Evolutionary conservation across 2,329 filamentous ascomycete genomes (phyloP).

Genomic region (Zymoseptoria brevis): DNA sequence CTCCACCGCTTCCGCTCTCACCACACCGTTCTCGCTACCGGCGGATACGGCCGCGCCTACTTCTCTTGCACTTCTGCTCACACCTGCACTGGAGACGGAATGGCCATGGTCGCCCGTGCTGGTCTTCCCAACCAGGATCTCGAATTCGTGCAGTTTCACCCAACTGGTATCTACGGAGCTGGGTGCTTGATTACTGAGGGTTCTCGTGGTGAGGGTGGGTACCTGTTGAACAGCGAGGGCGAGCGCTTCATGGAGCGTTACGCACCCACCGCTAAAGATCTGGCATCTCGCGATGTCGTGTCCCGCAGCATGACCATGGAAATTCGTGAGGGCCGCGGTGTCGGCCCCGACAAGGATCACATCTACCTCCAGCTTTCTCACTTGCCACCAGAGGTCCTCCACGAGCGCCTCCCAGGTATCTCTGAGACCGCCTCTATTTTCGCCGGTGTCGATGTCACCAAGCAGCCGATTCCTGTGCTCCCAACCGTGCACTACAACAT

Average conservation of each 20-base stretch:
- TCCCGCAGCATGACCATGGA: constrained; percentile 98
- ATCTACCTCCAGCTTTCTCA: constrained; percentile 98
- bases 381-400: constrained; percentile 81
- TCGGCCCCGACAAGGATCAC: constrained; percentile 94
- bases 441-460: constrained; percentile 89
- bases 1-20: constrained; percentile 94
- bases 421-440: constrained; percentile 98
- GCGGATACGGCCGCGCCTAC: constrained; percentile 95
- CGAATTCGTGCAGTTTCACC: constrained; percentile 99
- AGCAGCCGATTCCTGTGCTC: constrained; percentile 92
- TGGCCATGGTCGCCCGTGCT: constrained; percentile 98
- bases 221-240: constrained; percentile 93
- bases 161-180: constrained; percentile 96
- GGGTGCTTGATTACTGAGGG: constrained; percentile 97
- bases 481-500: constrained; percentile 99
- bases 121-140: constrained; percentile 98
- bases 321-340: constrained; percentile 94
- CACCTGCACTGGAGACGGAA: constrained; percentile 97
- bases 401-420: constrained; percentile 95
- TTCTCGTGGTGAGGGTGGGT: constrained; percentile 95
- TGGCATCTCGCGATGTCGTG: constrained; percentile 91
- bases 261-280: constrained; percentile 93
- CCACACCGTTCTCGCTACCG: constrained; percentile 93
- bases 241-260: constrained; percentile 99
- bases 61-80: constrained; percentile 97